phyloP scores from a whole-genome alignment of 495 filamentous ascomycete species.

The Hypoxylon trugodes region DNA sequence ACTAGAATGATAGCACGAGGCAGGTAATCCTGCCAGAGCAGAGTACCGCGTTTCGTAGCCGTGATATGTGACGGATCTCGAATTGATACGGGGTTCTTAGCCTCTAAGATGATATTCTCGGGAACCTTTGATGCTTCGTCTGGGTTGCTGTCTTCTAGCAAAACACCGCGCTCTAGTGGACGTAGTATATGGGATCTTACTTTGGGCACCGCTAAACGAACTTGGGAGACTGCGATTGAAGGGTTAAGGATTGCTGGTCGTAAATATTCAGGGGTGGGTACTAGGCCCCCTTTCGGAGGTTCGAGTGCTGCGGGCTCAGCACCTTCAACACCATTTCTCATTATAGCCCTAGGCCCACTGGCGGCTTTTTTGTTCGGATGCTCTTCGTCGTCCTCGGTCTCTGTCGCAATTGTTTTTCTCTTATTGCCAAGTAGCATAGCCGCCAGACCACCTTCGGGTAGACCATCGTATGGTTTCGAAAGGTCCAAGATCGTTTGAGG shows the following conservation, averaged over 20 bases:
- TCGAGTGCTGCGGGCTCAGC: conserved; percentile 70
- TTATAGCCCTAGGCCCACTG: conserved; percentile 74
- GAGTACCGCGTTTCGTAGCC: conserved; percentile 80
- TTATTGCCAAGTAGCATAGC: conserved; percentile 92
- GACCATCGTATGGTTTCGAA: conserved; percentile 91
- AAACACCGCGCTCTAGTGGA: conserved; percentile 62
- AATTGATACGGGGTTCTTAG: conserved; percentile 63
- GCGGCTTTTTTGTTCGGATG: conserved; percentile 70
- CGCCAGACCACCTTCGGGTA: conserved; percentile 88
- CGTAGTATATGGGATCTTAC: conserved; percentile 81
- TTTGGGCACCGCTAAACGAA: conserved; percentile 90
- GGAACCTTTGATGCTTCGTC: conserved; percentile 68
- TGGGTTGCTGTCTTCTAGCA: conserved; percentile 54
- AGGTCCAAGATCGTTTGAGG: conserved; percentile 89
- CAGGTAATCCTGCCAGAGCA: conserved; percentile 92
- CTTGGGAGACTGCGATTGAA: conserved; percentile 78
- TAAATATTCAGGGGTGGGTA: conserved; percentile 84
- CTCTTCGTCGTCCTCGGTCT: conserved; percentile 69
- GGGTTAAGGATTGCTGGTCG: conserved; percentile 88
- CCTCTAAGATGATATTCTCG: conserved; percentile 63
- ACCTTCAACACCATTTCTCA: conserved; percentile 79
- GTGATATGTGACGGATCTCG: conserved; percentile 85
- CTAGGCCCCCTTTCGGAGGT: conserved; percentile 63
- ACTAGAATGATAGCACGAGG: conserved; percentile 83
- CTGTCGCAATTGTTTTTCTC: conserved; percentile 75